A percentile compares a stretch with the other conserved stretches of the same genome.
phyloP scores from a whole-genome alignment of 2,329 filamentous ascomycete genomes.

The Aureobasidium uvarum region DNA sequence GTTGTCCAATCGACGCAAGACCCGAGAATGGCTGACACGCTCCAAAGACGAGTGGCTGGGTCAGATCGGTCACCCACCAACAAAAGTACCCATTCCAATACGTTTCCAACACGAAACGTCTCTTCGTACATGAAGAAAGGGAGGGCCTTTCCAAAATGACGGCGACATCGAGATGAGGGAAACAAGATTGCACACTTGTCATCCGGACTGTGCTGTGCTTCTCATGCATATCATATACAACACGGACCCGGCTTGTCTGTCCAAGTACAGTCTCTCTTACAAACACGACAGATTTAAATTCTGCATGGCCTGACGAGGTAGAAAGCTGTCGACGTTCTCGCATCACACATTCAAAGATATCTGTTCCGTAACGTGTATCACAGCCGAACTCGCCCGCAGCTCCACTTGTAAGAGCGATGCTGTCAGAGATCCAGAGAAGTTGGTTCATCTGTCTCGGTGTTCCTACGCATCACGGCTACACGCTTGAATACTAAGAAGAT shows the following conservation, averaged over 20 bases:
- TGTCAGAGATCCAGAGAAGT: neutral
- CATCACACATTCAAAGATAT: neutral
- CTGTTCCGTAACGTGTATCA: neutral
- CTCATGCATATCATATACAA: constrained; percentile 4
- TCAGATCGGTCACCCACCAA: neutral
- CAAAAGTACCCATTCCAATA: neutral
- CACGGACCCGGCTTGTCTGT: neutral
- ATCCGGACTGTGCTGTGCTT: neutral
- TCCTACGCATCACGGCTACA: neutral
- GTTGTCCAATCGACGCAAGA: constrained; percentile 2
- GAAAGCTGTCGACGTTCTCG: neutral
- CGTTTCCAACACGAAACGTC: neutral
- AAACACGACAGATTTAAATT: neutral
- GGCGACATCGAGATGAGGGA: neutral
- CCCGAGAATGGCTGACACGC: constrained; percentile 17
- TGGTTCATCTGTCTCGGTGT: neutral
- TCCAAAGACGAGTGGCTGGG: constrained; percentile 21
- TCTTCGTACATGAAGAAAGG: neutral
- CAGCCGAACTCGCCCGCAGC: constrained; percentile 6
- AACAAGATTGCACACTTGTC: constrained; percentile 1
- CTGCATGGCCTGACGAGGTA: neutral
- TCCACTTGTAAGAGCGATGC: neutral
- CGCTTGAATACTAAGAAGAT: neutral
- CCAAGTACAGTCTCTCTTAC: neutral
- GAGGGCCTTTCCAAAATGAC: neutral